A percentile compares a stretch with the other conserved stretches of the same genome.
phyloP scores from a whole-genome alignment of 106 monocot genomes.

The Ottelia alismoides region DNA sequence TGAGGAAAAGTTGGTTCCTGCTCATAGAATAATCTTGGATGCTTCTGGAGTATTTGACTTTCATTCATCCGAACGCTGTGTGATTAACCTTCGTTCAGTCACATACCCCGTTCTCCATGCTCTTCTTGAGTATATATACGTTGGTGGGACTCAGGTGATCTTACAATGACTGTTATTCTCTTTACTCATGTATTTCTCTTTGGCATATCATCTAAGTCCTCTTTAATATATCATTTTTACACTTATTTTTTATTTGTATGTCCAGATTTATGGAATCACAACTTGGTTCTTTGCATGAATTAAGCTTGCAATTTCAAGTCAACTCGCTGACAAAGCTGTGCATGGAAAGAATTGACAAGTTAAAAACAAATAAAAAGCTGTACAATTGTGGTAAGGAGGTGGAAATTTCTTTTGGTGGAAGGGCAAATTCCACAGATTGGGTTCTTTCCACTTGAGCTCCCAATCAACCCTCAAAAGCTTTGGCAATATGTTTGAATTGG shows the following conservation, averaged over 20 bases:
- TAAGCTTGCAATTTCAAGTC: constrained; percentile 56
- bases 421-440: constrained; percentile 21
- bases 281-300: constrained; percentile 34
- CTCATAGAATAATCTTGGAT: constrained; percentile 59
- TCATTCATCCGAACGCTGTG: constrained; percentile 14
- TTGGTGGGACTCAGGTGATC: constrained; percentile 60
- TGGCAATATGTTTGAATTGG: constrained; percentile 40
- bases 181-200: too few relatives aligned
- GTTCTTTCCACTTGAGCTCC: constrained; percentile 31
- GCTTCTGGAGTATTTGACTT: constrained; percentile 47
- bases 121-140: constrained; percentile 75
- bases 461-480: constrained; percentile 43
- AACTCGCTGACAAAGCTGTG: constrained; percentile 43
- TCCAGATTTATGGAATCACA: constrained; percentile 55
- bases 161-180: too few relatives aligned
- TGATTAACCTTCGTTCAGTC: constrained; percentile 47
- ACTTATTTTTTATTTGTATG: too few relatives aligned
- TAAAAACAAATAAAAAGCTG: constrained; percentile 35
- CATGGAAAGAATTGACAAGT: constrained; percentile 40
- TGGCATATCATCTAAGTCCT: too few relatives aligned
- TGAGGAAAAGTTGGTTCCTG: constrained; percentile 58
- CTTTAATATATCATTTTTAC: too few relatives aligned
- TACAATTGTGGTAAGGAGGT: constrained; percentile 43
- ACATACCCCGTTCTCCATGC: constrained; percentile 58
- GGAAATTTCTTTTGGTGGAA: constrained; percentile 26